These are phyloP conservation scores for Boletus hoseneyae DNA, from an alignment of 1,284 basidiomycete species.

Conservation along the genomic window DNA sequence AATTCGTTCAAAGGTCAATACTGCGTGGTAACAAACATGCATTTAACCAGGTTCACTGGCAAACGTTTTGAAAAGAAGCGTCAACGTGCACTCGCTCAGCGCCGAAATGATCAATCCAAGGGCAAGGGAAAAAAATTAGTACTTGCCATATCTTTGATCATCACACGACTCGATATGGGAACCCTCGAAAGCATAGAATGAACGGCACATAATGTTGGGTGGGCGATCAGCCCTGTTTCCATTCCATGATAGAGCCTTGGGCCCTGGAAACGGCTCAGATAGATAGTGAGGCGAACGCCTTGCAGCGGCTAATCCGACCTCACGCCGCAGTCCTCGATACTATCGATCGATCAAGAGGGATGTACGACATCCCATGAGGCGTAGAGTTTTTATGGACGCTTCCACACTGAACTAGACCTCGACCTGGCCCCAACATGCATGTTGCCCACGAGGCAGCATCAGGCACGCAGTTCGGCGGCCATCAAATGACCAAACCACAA, in stretches of 20 bases:
- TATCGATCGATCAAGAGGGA: slow-evolving; percentile 12
- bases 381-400: slow-evolving; percentile 14
- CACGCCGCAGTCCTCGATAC: background rate
- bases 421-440: slow-evolving; percentile 10
- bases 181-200: too few relatives aligned
- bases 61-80: background rate
- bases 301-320: background rate
- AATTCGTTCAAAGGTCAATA: background rate
- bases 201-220: background rate
- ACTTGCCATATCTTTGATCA: too few relatives aligned
- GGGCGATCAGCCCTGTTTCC: background rate
- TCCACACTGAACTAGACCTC: slow-evolving; percentile 3
- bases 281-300: slow-evolving; percentile 1
- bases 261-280: background rate
- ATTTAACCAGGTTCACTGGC: background rate
- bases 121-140: background rate
- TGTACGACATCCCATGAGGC: slow-evolving; percentile 13
- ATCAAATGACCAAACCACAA: background rate
- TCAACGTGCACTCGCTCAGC: background rate
- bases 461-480: background rate
- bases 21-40: background rate
- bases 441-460: slow-evolving; percentile 14
- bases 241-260: background rate
- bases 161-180: too few relatives aligned
- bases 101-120: background rate